Percentiles rank a stretch among this genome's conserved stretches.
Evolutionary conservation across 495 filamentous ascomycete species (phyloP).

Genomic region (Clohesyomyces aquaticus): DNA sequence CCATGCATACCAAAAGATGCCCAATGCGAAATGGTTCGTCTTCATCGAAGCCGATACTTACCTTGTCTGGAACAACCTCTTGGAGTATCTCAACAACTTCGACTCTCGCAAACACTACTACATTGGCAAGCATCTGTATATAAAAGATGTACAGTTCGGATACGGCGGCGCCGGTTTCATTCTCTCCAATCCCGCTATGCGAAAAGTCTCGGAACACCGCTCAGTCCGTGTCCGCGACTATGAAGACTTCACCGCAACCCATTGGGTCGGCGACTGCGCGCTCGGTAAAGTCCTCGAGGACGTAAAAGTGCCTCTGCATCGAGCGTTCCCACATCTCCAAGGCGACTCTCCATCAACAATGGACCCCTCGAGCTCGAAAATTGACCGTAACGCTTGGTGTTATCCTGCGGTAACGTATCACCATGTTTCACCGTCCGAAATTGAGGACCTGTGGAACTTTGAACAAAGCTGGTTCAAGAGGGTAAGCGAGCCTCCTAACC

Average conservation of each 20-base stretch:
- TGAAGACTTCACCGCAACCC: constrained; percentile 33
- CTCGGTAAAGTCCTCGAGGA: constrained; percentile 36
- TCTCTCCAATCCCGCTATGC: constrained; percentile 36
- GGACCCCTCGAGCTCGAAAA: constrained; percentile 28
- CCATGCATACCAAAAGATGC: constrained; percentile 23
- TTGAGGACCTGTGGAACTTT: constrained; percentile 32
- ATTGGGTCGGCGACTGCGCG: constrained; percentile 37
- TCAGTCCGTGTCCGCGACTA: constrained; percentile 30
- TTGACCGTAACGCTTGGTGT: constrained; percentile 33
- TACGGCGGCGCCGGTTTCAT: constrained; percentile 38
- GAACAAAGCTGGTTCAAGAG: constrained; percentile 35
- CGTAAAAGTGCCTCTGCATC: constrained; percentile 28
- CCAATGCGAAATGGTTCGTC: constrained; percentile 41
- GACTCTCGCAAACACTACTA: constrained; percentile 38
- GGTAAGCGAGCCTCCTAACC: constrained; percentile 15
- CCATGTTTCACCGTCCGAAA: constrained; percentile 33
- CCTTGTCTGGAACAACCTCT: constrained; percentile 38
- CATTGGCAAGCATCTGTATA: constrained; percentile 37
- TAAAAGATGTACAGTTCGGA: constrained; percentile 40
- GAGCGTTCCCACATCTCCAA: constrained; percentile 37
- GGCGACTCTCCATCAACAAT: constrained; percentile 32
- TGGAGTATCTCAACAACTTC: constrained; percentile 37
- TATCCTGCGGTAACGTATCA: constrained; percentile 36
- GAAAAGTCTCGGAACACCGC: constrained; percentile 30
- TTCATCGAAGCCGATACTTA: constrained; percentile 43